phyloP scores from a whole-genome alignment of 2,329 filamentous ascomycete species.

The Verruconis gallopava region DNA sequence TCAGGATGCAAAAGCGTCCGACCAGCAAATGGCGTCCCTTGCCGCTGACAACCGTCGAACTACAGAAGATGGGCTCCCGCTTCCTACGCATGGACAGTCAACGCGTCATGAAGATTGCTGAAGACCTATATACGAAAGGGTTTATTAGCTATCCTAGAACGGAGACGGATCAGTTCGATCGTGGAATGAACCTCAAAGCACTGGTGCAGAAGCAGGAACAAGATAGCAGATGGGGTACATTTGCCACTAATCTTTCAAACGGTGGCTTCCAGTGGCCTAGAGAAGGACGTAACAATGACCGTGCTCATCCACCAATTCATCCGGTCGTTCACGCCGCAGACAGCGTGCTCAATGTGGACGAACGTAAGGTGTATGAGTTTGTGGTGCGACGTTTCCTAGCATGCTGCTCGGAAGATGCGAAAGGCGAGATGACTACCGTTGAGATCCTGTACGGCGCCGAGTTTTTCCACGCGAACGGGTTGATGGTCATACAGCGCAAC shows the following conservation, averaged over 20 bases:
- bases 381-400: conserved; percentile 84
- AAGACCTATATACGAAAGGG: conserved; percentile 79
- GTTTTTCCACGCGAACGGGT: conserved; percentile 65
- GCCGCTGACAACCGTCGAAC: conserved; percentile 85
- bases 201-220: conserved; percentile 75
- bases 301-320: conserved; percentile 94
- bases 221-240: conserved; percentile 59
- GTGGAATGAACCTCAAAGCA: conserved; percentile 68
- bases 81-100: conserved; percentile 87
- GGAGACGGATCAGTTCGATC: conserved; percentile 91
- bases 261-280: conserved; percentile 73
- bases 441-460: conserved; percentile 77
- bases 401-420: conserved; percentile 89
- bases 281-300: conserved; percentile 79
- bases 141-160: conserved; percentile 97
- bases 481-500: conserved; percentile 77
- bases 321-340: conserved; percentile 74
- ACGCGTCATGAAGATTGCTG: conserved; percentile 74
- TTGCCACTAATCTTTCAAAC: conserved; percentile 42
- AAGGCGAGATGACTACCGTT: conserved; percentile 72
- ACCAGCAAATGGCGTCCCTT: conserved; percentile 90
- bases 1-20: conserved; percentile 77
- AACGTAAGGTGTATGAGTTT: conserved; percentile 80
- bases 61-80: conserved; percentile 88
- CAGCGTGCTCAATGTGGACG: conserved; percentile 46